These are phyloP conservation scores for sunflower (Helianthus annuus) DNA, from an alignment of 129 eudicot species.

Conservation along the genomic window DNA sequence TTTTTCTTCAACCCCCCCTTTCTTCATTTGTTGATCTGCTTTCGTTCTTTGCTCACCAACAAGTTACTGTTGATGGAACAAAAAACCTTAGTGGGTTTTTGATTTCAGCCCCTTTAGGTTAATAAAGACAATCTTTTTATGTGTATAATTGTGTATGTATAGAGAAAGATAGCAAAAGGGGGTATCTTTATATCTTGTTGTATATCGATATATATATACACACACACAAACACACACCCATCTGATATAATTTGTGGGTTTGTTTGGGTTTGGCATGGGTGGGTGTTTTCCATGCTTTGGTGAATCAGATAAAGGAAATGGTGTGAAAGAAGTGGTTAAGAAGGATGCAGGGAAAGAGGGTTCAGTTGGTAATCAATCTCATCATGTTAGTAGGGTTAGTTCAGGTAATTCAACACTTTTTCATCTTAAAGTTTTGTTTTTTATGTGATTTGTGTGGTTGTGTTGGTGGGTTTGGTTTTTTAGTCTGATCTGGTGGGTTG, in stretches of 20 bases:
- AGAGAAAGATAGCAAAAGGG: not conserved
- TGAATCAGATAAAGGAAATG: slow-evolving; percentile 55
- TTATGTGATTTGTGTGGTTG: not conserved
- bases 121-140: not conserved
- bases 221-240: slow-evolving; percentile 13
- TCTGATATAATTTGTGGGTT: slow-evolving; percentile 34
- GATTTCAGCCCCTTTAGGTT: not conserved
- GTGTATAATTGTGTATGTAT: slow-evolving; percentile 26
- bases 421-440: slow-evolving; percentile 2
- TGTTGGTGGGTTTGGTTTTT: not conserved
- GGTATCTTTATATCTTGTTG: not conserved
- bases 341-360: slow-evolving; percentile 73
- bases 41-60: slow-evolving; percentile 28
- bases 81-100: slow-evolving; percentile 2
- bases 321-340: slow-evolving; percentile 62
- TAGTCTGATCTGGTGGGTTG: slow-evolving; percentile 40
- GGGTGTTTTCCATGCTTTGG: slow-evolving; percentile 87
- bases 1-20: slow-evolving; percentile 61
- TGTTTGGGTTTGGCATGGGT: slow-evolving; percentile 64
- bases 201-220: too few relatives aligned
- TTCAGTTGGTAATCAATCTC: slow-evolving; percentile 57
- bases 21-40: slow-evolving; percentile 85
- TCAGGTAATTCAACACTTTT: slow-evolving; percentile 52
- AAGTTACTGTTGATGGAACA: slow-evolving; percentile 46
- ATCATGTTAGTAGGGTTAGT: slow-evolving; percentile 64